These are phyloP conservation scores for Fraxinus angustifolia DNA, from an alignment of 305 asterid genomes.

Conservation along the genomic window DNA sequence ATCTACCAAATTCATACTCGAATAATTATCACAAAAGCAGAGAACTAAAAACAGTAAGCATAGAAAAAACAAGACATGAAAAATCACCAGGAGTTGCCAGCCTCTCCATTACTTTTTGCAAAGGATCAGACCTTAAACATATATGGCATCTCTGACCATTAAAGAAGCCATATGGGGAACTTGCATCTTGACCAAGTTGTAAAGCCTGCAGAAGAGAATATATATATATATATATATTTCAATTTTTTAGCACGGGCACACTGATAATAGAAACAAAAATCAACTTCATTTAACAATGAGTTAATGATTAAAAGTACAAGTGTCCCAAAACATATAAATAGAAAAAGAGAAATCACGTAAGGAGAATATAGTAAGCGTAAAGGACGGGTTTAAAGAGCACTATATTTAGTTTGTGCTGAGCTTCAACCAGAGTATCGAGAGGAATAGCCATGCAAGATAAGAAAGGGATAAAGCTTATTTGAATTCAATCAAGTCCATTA, in stretches of 20 bases:
- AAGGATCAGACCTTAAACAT: conserved; percentile 64
- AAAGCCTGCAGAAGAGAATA: conserved; percentile 39
- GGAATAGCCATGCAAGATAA: background rate
- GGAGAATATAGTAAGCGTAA: background rate
- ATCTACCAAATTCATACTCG: background rate
- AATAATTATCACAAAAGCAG: background rate
- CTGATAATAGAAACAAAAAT: background rate
- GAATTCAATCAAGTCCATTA: background rate
- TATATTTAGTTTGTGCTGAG: background rate
- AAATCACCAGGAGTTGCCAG: conserved; percentile 54
- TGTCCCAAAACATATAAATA: background rate
- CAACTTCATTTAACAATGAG: background rate
- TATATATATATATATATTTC: background rate
- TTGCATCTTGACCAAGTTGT: conserved; percentile 62
- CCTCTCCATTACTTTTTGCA: conserved; percentile 70
- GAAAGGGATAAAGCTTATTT: background rate
- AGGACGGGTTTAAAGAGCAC: background rate
- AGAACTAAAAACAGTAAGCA: background rate
- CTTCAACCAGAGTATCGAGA: background rate
- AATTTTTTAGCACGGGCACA: background rate
- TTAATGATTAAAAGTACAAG: background rate
- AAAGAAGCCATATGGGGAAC: conserved; percentile 42
- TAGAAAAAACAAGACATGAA: background rate
- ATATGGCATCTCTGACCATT: conserved; percentile 65
- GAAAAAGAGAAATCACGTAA: background rate